These are phyloP conservation scores for Naganishia sp. DNA, from an alignment of 1,284 basidiomycete species.

Conservation along the genomic window DNA sequence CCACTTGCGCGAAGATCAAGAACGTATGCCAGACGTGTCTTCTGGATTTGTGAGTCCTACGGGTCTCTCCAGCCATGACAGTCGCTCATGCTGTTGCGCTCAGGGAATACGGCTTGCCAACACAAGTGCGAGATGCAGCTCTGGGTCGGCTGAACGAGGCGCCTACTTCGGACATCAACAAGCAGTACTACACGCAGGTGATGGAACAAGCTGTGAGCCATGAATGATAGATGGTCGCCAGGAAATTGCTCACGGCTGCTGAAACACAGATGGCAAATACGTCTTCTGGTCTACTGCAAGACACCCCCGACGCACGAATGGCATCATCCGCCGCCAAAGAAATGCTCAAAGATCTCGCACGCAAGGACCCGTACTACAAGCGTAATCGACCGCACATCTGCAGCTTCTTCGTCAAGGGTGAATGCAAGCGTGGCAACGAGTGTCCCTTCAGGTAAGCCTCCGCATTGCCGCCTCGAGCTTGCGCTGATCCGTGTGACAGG, in stretches of 20 bases:
- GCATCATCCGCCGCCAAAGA: constrained; percentile 84
- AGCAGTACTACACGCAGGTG: constrained; percentile 95
- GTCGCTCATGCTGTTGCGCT: background rate
- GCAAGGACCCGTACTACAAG: constrained; percentile 95
- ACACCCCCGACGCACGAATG: constrained; percentile 61
- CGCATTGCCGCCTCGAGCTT: background rate
- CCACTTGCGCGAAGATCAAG: constrained; percentile 98
- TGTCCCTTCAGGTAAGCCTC: constrained; percentile 78
- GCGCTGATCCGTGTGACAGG: constrained; percentile 49
- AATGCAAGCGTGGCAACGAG: constrained; percentile 84
- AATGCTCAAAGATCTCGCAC: constrained; percentile 89
- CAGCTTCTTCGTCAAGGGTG: constrained; percentile 93
- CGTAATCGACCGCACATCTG: constrained; percentile 92
- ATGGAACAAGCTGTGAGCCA: constrained; percentile 62
- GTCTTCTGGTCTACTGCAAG: constrained; percentile 41
- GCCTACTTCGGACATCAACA: constrained; percentile 92
- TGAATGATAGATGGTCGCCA: too few species aligned
- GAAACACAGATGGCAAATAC: constrained; percentile 47
- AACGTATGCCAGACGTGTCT: constrained; percentile 99
- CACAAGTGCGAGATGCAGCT: constrained; percentile 96
- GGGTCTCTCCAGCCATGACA: constrained; percentile 30
- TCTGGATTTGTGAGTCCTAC: constrained; percentile 66
- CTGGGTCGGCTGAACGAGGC: constrained; percentile 82
- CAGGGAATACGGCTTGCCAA: constrained; percentile 86
- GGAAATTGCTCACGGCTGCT: too few species aligned